Conservation (phyloP, 148 eudicot genomes). For the Hydrangea macrophylla region DNA sequence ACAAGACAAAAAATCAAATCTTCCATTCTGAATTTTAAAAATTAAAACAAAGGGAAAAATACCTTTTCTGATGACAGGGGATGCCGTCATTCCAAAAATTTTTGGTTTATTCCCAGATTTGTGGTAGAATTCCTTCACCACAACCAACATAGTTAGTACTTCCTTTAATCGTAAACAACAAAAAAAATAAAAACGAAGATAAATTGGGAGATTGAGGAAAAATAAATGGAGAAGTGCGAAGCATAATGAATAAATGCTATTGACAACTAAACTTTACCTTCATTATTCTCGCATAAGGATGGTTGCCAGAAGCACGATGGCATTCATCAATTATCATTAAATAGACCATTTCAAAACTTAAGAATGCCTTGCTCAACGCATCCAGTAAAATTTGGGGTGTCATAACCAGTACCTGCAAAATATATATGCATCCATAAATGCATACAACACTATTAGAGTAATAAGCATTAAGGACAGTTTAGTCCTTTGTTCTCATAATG, state of each 20-base stretch:
- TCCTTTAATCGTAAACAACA: neutral
- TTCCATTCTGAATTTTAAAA: no score
- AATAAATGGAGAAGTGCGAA: neutral
- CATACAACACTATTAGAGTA: neutral
- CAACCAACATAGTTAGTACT: neutral
- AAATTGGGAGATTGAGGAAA: neutral
- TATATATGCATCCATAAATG: neutral
- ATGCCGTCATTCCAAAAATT: conserved; percentile 69
- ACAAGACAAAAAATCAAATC: neutral
- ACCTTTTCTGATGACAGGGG: conserved; percentile 57
- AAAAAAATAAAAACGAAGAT: neutral
- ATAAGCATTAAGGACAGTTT: neutral
- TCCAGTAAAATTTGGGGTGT: conserved; percentile 65
- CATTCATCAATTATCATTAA: conserved; percentile 63
- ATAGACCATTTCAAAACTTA: conserved; percentile 35
- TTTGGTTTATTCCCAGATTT: conserved; percentile 43
- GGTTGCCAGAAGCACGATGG: conserved; percentile 56
- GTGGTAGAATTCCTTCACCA: conserved; percentile 59
- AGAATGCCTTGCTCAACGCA: conserved; percentile 50
- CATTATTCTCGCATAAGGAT: conserved; percentile 57
- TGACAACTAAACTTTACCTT: conserved; percentile 33
- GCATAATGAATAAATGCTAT: neutral
- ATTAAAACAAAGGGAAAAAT: neutral
- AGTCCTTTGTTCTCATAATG: no score
- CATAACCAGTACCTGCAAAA: conserved; percentile 56